Base-by-base conservation (phyloP, 1,139 yeast genomes). In the Scheffersomyces quercinus region DNA sequence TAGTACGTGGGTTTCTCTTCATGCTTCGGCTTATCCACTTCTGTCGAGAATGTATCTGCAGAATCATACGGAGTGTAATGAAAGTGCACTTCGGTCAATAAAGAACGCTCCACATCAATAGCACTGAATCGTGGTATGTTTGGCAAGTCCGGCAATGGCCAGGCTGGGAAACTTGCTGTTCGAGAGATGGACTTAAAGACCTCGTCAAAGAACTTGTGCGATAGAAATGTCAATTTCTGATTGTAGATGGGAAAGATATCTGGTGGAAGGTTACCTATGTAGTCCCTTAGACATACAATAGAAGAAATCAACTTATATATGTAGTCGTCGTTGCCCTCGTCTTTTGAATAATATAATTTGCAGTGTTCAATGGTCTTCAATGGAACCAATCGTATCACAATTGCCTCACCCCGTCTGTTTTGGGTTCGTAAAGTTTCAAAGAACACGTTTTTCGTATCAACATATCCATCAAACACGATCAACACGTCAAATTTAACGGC, bases 111-210 rank as follows among this genome's bases (percentile, higher is more conserved):
- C 15, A 89, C 96, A 60, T 88, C 96, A 48, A 73, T 68, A 1
- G 90, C 75, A 3, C 77, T 77, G 57, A 81, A 89, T 38, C 70
- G 72, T 2, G 84, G 83, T 5, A 89, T 81, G 1, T 72, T 59
- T 2, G 89, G 80, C 49, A 88, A 68, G 39, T 85, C 88, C 0
- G 96, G 95, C 39, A 91, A 68, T 2, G 95, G 95, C 96, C 96
- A 90, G 13, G 61, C 55, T 4, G 77, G 75, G 37, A 56, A 64
- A 20, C 44, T 37, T 31, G 41, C 38, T 15, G 36, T 47, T 45
- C 48, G 59, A 30, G 45, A 44, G 15, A 60, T 57, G 4, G 66
- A 59, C 30, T 52, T 58, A 53, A 67, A 72, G 33, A 71, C 60
- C 4, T 64, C 57, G 39, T 74, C 75, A 39, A 86, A 70, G 81